Conservation (phyloP, 2,329 filamentous ascomycete species). For the Neonectria neomacrospora region DNA sequence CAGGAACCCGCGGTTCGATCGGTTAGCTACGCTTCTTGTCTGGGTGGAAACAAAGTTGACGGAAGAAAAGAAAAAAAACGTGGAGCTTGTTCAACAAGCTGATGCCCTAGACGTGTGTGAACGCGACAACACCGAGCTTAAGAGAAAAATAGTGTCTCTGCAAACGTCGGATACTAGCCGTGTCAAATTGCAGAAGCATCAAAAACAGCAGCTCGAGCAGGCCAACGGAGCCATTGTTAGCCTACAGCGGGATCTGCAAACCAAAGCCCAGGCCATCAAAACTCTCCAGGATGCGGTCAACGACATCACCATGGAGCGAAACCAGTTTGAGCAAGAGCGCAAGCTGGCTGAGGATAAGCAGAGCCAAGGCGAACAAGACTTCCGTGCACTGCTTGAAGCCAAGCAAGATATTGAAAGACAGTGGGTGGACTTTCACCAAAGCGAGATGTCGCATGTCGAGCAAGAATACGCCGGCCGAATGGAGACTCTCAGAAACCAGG, state of each 20-base stretch:
- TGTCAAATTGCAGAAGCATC: not conserved
- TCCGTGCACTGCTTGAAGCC: not conserved
- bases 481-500: not conserved
- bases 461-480: not conserved
- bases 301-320: not conserved
- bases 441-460: not conserved
- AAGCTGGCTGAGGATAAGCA: not conserved
- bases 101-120: not conserved
- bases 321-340: not conserved
- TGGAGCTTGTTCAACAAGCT: not conserved
- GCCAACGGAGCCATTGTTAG: not conserved
- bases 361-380: not conserved
- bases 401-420: not conserved
- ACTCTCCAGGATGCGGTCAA: not conserved
- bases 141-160: not conserved
- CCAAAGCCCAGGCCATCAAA: not conserved
- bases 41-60: not conserved
- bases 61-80: not conserved
- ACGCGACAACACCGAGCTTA: not conserved
- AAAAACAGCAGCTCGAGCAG: not conserved
- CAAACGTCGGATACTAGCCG: not conserved
- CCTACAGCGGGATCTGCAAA: not conserved
- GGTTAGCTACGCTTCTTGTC: slow-evolving; percentile 4
- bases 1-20: not conserved
- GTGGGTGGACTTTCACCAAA: not conserved